A percentile compares a stretch with the other conserved stretches of the same genome.
These are phyloP conservation scores for Oryza rufipogon DNA, from an alignment of 176 grass and related monocot species.

Conservation along the genomic window DNA sequence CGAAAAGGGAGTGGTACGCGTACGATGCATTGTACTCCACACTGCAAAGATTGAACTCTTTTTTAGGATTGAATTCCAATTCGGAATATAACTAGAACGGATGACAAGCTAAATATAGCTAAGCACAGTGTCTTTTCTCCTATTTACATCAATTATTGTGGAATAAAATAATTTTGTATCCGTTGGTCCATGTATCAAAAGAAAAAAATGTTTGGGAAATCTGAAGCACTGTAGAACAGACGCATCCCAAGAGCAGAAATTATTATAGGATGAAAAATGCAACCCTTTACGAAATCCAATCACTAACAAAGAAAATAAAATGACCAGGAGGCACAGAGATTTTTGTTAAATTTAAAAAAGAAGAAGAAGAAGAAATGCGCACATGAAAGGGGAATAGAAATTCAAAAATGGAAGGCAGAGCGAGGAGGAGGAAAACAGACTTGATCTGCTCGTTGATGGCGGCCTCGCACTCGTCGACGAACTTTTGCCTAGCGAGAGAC, in stretches of 20 bases:
- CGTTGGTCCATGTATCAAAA: neutral
- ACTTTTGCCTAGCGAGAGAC: conserved; percentile 77
- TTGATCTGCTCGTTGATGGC: conserved; percentile 96
- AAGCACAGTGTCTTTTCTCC: neutral
- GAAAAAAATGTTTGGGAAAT: neutral
- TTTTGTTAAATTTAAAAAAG: neutral
- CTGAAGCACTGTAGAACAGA: neutral
- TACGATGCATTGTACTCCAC: conserved; percentile 92
- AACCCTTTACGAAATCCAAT: neutral
- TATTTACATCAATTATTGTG: neutral
- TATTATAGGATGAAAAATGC: neutral
- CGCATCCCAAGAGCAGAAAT: neutral
- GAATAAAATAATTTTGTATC: neutral
- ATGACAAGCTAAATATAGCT: neutral
- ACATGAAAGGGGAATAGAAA: neutral
- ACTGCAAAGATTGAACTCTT: conserved; percentile 36
- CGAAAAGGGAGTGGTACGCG: conserved; percentile 89
- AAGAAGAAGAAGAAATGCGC: too few relatives aligned
- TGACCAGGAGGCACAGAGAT: too few relatives aligned
- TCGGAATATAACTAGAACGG: neutral
- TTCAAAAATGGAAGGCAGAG: neutral
- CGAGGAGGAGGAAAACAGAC: conserved; percentile 26
- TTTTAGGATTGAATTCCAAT: neutral
- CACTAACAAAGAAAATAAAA: too few relatives aligned
- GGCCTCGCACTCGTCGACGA: conserved; percentile 65